Conservation (phyloP, 1,284 basidiomycete species). For the Fomitopsis palustris region DNA sequence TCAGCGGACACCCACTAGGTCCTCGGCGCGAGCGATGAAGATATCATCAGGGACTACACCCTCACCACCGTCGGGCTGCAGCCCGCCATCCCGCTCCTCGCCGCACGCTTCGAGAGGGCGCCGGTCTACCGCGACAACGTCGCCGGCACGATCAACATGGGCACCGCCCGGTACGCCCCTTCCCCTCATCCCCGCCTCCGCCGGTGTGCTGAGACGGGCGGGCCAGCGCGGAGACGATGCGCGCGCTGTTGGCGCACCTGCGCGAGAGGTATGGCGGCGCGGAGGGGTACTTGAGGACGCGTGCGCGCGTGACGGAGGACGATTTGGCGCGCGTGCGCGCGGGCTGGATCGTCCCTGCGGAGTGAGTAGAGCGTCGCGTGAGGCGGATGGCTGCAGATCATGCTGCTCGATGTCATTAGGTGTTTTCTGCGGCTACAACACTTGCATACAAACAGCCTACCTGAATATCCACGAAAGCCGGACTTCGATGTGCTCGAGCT, state of each 20-base stretch:
- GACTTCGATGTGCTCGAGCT: too few species aligned
- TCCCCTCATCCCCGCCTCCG: neutral
- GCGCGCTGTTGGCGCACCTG: slow-evolving; percentile 30
- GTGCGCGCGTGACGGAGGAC: slow-evolving; percentile 29
- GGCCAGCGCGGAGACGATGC: slow-evolving; percentile 36
- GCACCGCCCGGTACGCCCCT: slow-evolving; percentile 31
- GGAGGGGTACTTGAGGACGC: slow-evolving; percentile 30
- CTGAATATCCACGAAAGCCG: too few species aligned
- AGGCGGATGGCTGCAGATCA: too few species aligned
- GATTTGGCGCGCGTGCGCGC: slow-evolving; percentile 31
- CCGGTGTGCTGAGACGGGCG: too few species aligned
- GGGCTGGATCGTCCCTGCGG: slow-evolving; percentile 11
- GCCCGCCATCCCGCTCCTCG: slow-evolving; percentile 31
- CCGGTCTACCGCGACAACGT: slow-evolving; percentile 34
- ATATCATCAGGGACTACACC: slow-evolving; percentile 38
- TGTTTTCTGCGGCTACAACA: too few species aligned
- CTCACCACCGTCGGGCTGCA: slow-evolving; percentile 38
- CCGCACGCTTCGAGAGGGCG: slow-evolving; percentile 31
- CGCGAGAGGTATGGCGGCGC: slow-evolving; percentile 34
- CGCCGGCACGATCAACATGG: slow-evolving; percentile 35
- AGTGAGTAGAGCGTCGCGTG: neutral
- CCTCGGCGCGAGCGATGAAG: slow-evolving; percentile 37
- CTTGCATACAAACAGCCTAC: too few species aligned
- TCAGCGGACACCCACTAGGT: slow-evolving; percentile 23
- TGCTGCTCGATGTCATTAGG: too few species aligned